Conservation (phyloP, 2,329 filamentous ascomycete species). For the Tolypocladium ophioglossoides region DNA sequence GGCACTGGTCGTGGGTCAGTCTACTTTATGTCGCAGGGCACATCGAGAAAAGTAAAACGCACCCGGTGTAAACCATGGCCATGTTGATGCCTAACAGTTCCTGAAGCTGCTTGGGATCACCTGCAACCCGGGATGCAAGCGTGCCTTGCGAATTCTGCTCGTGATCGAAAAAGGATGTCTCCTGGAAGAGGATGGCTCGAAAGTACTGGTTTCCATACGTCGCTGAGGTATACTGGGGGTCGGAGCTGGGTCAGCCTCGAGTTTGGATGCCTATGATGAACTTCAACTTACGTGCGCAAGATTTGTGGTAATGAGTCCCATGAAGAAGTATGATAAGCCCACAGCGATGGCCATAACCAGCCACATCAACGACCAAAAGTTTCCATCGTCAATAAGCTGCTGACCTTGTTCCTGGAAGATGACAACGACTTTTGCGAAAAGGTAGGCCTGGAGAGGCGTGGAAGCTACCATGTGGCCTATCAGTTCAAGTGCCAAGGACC, state of each 20-base stretch:
- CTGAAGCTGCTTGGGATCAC: conserved; percentile 49
- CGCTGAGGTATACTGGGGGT: conserved; percentile 12
- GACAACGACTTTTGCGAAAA: conserved; percentile 43
- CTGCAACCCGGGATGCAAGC: conserved; percentile 42
- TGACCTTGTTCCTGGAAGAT: conserved; percentile 29
- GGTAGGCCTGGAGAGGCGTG: conserved; percentile 40
- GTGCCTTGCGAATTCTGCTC: conserved; percentile 50
- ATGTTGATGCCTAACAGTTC: conserved; percentile 54
- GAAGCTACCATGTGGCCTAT: conserved; percentile 19
- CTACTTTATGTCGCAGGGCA: too few relatives aligned
- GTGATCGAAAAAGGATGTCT: conserved; percentile 49
- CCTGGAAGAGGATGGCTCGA: conserved; percentile 45
- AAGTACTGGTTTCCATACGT: conserved; percentile 52
- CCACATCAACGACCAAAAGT: conserved; percentile 60
- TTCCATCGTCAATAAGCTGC: conserved; percentile 27
- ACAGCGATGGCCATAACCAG: conserved; percentile 43
- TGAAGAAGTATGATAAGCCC: conserved; percentile 42
- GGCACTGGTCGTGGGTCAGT: conserved; percentile 22
- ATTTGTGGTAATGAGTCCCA: conserved; percentile 24
- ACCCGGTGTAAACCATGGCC: conserved; percentile 46
- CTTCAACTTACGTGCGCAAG: too few relatives aligned
- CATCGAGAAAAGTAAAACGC: too few relatives aligned
- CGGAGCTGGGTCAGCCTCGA: too few relatives aligned
- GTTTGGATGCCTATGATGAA: too few relatives aligned
- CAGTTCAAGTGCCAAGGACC: too few relatives aligned